Base-by-base conservation (phyloP, 2,329 filamentous ascomycete genomes). In the Ophiosphaerella narmari region DNA sequence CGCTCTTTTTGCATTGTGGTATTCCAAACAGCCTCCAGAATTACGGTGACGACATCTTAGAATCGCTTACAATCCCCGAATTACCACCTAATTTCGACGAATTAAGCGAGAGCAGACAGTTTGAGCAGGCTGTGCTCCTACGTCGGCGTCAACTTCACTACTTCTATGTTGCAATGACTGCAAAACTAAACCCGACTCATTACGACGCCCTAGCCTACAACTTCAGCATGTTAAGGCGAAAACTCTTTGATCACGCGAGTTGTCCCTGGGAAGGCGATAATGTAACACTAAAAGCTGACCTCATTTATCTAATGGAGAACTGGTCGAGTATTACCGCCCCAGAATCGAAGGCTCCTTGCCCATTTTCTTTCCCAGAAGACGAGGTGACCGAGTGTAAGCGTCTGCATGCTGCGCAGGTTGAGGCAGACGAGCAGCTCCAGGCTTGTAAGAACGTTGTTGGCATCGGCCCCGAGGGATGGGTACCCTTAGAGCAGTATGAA, bases 11-110 rank as follows among this genome's bases (percentile, higher is more conserved):
- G 8, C 62, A 70, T 38, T 65, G 67, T 32, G 70, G 72, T 1
- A 74, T 78, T 18, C 76, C 74, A 13, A 61, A 63, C 9, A 61
- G 61, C 48, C 62, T 78, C 44, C 66, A 77, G 48, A 78, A 78
- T 46, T 77, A 75, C 57, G 64, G 70, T 39, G 73, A 74, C 45
- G 54, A 36, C 29, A 38, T 55, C 38, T 70, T 60, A 32, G 59
- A 59, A 55, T 61, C 49, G 18, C 42, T 67, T 3, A 54, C 21
- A 38, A 8, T 12, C 11, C 68, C 69, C 33, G 34, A 53, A 46
- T 43, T 71, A 42, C 65, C 67, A 39, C 42, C 40, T 16, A 52
- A 63, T 35, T 62, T 67, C 39, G 53, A 64, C 29, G 50, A 55
- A 7, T 16, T 70, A 21, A 54, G 46, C 48, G 57, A 62, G 35